Conservation (phyloP, 2,329 filamentous ascomycete genomes). For the Penicillium sp. region DNA sequence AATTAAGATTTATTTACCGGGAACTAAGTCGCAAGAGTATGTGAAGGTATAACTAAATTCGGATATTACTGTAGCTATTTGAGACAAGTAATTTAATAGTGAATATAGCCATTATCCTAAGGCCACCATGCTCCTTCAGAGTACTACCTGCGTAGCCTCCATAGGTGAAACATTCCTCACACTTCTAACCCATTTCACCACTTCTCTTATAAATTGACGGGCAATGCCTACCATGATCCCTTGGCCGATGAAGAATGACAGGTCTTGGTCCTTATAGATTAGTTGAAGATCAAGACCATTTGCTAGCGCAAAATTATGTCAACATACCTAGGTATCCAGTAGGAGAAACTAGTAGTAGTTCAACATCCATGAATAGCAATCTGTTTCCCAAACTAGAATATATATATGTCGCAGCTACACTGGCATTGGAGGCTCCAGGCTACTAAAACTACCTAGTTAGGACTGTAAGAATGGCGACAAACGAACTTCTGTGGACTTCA, state of each 20-base stretch:
- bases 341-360: no score
- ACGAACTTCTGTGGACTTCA: no score
- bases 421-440: no score
- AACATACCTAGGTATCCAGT: not conserved
- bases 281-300: constrained; percentile 16
- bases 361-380: no score
- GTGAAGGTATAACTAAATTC: no score
- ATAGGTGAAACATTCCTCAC: not conserved
- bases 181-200: constrained; percentile 9
- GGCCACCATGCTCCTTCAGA: not conserved
- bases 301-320: constrained; percentile 12
- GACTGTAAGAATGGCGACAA: no score
- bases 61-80: no score
- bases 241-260: constrained; percentile 12
- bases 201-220: constrained; percentile 17
- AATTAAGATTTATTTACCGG: no score
- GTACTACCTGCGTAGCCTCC: not conserved
- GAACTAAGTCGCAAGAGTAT: no score
- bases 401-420: no score
- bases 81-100: not conserved
- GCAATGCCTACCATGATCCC: constrained; percentile 13
- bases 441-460: no score
- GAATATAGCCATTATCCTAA: not conserved
- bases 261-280: constrained; percentile 14
- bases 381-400: no score